These are phyloP conservation scores for Tylopilus rubrobrunneus DNA, from an alignment of 768 basidiomycete species.

Conservation along the genomic window DNA sequence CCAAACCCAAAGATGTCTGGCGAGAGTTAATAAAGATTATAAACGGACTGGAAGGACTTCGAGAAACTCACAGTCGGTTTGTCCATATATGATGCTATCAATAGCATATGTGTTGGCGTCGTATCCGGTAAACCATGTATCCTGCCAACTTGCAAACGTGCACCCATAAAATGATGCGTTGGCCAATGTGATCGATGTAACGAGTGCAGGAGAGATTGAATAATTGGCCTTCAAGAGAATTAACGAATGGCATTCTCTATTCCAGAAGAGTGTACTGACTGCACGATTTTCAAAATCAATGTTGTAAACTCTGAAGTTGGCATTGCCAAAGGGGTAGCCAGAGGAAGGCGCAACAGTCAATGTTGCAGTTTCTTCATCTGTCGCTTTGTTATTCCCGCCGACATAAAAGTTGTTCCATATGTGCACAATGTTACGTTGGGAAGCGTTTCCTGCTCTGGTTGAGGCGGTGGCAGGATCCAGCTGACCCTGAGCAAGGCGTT, in stretches of 20 bases:
- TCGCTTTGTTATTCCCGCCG: constrained; percentile 32
- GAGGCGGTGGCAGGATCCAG: constrained; percentile 37
- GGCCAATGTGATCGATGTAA: constrained; percentile 58
- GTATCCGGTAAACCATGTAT: constrained; percentile 59
- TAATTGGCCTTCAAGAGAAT: constrained; percentile 43
- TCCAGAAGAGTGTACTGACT: constrained; percentile 32
- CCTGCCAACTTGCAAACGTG: constrained; percentile 12
- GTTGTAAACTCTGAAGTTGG: constrained; percentile 62
- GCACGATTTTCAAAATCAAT: constrained; percentile 65
- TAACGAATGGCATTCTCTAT: background rate
- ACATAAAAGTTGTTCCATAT: constrained; percentile 49
- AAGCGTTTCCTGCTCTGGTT: constrained; percentile 39
- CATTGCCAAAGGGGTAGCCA: constrained; percentile 48
- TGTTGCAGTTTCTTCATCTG: constrained; percentile 58
- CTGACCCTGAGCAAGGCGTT: constrained; percentile 41
- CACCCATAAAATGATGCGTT: constrained; percentile 54
- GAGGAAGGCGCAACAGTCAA: constrained; percentile 51
- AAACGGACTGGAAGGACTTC: background rate
- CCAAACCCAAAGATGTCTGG: constrained; percentile 16
- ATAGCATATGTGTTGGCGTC: constrained; percentile 57
- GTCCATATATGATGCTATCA: constrained; percentile 59
- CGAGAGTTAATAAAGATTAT: background rate
- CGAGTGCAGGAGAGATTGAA: constrained; percentile 58
- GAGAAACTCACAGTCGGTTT: constrained; percentile 53
- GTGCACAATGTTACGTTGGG: constrained; percentile 47